phyloP scores from a whole-genome alignment of 108 stramenopile genomes.

The Epithemia pelagica region DNA sequence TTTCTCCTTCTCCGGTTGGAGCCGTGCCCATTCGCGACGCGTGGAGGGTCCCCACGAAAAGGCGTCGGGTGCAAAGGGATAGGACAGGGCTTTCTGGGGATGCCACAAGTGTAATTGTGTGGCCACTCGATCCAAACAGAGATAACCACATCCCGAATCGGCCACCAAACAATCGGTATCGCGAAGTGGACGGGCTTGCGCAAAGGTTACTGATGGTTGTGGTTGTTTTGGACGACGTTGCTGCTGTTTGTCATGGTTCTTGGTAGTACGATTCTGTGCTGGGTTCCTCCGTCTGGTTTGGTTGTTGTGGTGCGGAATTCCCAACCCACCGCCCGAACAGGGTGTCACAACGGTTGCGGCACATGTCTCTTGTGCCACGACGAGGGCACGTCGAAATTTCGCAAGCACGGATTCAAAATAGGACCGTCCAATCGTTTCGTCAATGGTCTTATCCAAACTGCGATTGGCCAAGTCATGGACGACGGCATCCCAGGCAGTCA shows the following conservation, averaged over 20 bases:
- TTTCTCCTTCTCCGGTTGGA: too few species aligned
- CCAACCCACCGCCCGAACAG: slow-evolving; percentile 23
- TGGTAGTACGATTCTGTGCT: background rate
- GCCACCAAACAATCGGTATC: slow-evolving; percentile 29
- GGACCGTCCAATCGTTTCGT: slow-evolving; percentile 24
- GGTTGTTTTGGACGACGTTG: too few species aligned
- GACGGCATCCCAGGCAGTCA: slow-evolving; percentile 9
- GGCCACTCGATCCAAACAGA: slow-evolving; percentile 32
- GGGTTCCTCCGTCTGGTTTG: too few species aligned
- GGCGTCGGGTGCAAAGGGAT: background rate
- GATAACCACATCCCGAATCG: slow-evolving; percentile 40
- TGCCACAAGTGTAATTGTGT: slow-evolving; percentile 12
- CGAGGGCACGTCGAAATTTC: slow-evolving; percentile 12
- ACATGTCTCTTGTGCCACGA: background rate
- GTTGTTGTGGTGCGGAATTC: too few species aligned
- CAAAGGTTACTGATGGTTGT: too few species aligned
- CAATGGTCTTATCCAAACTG: slow-evolving; percentile 41
- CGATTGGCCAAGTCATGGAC: slow-evolving; percentile 27
- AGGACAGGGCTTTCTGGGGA: background rate
- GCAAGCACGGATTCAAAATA: slow-evolving; percentile 18
- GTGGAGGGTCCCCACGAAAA: background rate
- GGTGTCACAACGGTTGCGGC: slow-evolving; percentile 4
- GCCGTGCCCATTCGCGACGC: too few species aligned
- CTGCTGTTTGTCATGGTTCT: too few species aligned
- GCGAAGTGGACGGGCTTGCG: too few species aligned